Evolutionary conservation across 2,329 filamentous ascomycete species (phyloP).

Genomic region (Hymenoscyphus fructigenus): DNA sequence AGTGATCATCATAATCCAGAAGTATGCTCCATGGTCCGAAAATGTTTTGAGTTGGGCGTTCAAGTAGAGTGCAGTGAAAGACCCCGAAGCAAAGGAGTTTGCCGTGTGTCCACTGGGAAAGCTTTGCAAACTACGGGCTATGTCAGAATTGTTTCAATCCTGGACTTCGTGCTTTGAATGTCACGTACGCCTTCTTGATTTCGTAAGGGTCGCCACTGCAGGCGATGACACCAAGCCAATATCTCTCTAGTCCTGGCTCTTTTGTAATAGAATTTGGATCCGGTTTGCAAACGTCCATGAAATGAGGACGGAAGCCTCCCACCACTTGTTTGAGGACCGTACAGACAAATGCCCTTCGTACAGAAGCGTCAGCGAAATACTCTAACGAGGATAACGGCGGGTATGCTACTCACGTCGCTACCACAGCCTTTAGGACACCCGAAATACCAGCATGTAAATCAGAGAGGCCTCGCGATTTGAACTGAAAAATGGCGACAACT

Average conservation of each 20-base stretch:
- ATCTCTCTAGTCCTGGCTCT: constrained; percentile 60
- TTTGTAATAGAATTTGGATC: constrained; percentile 46
- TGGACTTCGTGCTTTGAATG: not conserved
- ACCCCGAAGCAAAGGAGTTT: constrained; percentile 67
- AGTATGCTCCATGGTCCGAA: constrained; percentile 65
- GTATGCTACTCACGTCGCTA: constrained; percentile 20
- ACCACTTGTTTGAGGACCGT: constrained; percentile 73
- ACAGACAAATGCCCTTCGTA: constrained; percentile 63
- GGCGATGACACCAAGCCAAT: constrained; percentile 63
- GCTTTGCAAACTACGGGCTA: constrained; percentile 49
- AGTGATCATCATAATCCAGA: constrained; percentile 68
- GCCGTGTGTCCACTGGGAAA: constrained; percentile 73
- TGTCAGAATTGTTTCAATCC: not conserved
- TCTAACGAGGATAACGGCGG: constrained; percentile 52
- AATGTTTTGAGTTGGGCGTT: constrained; percentile 77
- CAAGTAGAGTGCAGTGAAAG: constrained; percentile 69
- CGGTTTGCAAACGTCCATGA: constrained; percentile 67
- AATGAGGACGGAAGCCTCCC: constrained; percentile 67
- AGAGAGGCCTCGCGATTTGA: constrained; percentile 64
- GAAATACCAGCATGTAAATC: constrained; percentile 43
- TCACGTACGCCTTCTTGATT: constrained; percentile 37
- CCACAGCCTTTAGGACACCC: constrained; percentile 24
- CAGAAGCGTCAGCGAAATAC: constrained; percentile 31
- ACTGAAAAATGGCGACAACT: constrained; percentile 62
- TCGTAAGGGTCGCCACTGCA: constrained; percentile 63